Percentiles rank a stretch among this genome's conserved stretches.
phyloP scores from a whole-genome alignment of 768 basidiomycete genomes.

The Leccinum longicurvipes region DNA sequence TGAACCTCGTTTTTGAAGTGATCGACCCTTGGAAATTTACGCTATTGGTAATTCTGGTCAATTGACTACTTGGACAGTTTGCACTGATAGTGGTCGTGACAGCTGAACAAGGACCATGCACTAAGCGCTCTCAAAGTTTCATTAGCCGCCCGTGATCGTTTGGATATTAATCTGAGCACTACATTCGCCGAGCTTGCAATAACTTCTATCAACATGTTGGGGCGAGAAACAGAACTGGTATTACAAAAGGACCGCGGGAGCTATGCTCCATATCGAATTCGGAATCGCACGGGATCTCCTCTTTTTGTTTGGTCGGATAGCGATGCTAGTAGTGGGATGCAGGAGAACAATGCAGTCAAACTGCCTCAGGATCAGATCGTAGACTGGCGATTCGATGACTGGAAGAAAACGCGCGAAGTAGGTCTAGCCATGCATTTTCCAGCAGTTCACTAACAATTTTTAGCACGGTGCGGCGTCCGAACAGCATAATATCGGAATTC shows the following conservation, averaged over 20 bases:
- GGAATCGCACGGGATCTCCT: conserved; percentile 86
- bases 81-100: conserved; percentile 11
- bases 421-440: conserved; percentile 10
- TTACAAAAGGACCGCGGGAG: conserved; percentile 78
- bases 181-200: conserved; percentile 85
- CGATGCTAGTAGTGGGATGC: conserved; percentile 48
- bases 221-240: conserved; percentile 67
- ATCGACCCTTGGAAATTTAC: conserved; percentile 96
- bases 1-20: conserved; percentile 44
- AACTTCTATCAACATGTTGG: conserved; percentile 69
- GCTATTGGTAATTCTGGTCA: conserved; percentile 46
- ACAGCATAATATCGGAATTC: conserved; percentile 85
- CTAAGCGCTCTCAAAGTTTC: conserved; percentile 54
- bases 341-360: conserved; percentile 51
- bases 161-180: conserved; percentile 89
- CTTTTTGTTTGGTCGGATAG: conserved; percentile 84
- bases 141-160: conserved; percentile 72
- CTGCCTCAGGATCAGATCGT: conserved; percentile 71
- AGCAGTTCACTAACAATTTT: conserved; percentile 1
- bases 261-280: conserved; percentile 91
- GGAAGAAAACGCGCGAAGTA: conserved; percentile 91
- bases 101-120: conserved; percentile 54
- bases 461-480: conserved; percentile 50
- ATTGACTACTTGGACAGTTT: background rate
- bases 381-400: conserved; percentile 98